Percentiles rank a stretch among this genome's conserved stretches.
phyloP scores from a whole-genome alignment of 1,284 basidiomycete species.

The Ceratobasidium theobromae region DNA sequence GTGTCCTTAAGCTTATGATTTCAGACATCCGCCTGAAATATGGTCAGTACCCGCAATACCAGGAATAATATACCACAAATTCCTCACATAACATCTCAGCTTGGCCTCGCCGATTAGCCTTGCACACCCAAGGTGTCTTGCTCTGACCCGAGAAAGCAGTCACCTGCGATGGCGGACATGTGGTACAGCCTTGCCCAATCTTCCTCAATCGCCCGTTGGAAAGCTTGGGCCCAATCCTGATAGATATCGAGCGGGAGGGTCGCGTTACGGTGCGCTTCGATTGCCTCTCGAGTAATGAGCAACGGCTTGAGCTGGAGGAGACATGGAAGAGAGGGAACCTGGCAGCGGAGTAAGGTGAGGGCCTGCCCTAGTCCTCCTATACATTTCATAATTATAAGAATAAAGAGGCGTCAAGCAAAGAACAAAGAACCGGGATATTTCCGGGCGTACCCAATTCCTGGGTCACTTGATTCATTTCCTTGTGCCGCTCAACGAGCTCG shows the following conservation, averaged over 20 bases:
- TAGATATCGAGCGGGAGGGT: neutral
- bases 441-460: neutral
- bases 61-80: too few relatives aligned
- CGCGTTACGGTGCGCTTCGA: neutral
- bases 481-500: neutral
- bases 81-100: too few relatives aligned
- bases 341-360: neutral
- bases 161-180: neutral
- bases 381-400: neutral
- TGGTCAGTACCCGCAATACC: too few relatives aligned
- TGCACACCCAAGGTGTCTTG: neutral
- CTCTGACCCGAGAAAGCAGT: neutral
- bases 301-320: constrained; percentile 11
- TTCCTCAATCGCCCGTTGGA: constrained; percentile 11
- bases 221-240: neutral
- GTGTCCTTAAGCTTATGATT: too few relatives aligned
- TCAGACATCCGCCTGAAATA: too few relatives aligned
- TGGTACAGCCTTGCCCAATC: constrained; percentile 14
- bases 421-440: neutral
- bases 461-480: neutral
- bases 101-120: neutral
- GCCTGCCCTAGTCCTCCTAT: constrained; percentile 14
- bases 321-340: neutral
- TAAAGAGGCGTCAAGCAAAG: neutral
- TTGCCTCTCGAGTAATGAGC: constrained; percentile 7